Percentiles rank a stretch among this genome's conserved stretches.
Conservation (phyloP, 305 asterid genomes). For the Fraxinus platypoda region DNA sequence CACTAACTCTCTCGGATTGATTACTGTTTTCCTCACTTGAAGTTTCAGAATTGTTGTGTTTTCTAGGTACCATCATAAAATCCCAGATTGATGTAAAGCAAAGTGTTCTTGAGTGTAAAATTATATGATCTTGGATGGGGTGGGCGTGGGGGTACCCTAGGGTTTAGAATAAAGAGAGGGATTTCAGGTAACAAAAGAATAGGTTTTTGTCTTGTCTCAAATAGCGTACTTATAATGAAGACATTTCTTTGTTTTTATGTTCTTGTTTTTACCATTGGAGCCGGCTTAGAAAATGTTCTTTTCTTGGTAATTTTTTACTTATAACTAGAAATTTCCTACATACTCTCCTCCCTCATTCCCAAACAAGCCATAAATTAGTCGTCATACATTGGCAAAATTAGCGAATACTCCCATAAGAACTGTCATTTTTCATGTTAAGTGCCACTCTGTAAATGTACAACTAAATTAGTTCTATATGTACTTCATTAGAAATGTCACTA, state of each 20-base stretch:
- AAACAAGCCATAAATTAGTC: background rate
- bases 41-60: constrained; percentile 18
- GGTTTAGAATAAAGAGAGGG: background rate
- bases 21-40: constrained; percentile 17
- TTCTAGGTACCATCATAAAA: constrained; percentile 21
- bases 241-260: background rate
- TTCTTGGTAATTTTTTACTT: background rate
- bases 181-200: background rate
- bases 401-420: background rate
- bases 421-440: background rate
- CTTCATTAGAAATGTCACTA: background rate
- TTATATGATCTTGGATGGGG: background rate
- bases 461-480: background rate
- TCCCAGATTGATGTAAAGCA: background rate
- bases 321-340: background rate
- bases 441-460: background rate
- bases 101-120: background rate
- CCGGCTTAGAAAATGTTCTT: background rate
- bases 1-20: constrained; percentile 16
- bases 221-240: background rate
- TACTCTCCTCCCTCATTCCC: background rate
- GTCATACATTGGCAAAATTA: background rate
- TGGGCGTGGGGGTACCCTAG: background rate
- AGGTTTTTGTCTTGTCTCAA: background rate
- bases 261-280: background rate